Conservation (phyloP, 805 yeast genomes). For the Sugiyamaella boreocaroliniensis region DNA sequence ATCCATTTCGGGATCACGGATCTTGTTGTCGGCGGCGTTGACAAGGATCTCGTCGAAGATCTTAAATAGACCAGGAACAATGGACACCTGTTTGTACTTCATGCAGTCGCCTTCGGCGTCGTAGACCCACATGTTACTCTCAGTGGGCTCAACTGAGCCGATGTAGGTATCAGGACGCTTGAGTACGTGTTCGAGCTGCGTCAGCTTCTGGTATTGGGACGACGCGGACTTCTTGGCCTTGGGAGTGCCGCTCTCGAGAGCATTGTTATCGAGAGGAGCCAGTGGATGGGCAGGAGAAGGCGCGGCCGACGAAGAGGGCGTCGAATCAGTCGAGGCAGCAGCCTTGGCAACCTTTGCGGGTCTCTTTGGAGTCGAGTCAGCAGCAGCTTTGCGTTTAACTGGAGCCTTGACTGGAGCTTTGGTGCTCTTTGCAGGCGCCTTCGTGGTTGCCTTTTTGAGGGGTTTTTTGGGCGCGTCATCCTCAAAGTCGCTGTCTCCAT, state of each 20-base stretch:
- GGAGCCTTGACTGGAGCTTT: too few species aligned
- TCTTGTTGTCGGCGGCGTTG: constrained; percentile 97
- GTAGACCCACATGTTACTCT: constrained; percentile 77
- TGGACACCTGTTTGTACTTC: constrained; percentile 50
- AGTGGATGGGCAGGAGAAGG: background rate
- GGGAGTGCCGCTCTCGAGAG: background rate
- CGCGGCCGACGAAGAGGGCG: background rate
- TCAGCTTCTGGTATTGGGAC: constrained; percentile 84
- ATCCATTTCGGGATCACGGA: constrained; percentile 87
- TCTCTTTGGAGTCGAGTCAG: constrained; percentile 1
- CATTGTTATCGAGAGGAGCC: background rate
- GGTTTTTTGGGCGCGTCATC: constrained; percentile 2
- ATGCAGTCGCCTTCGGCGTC: constrained; percentile 58
- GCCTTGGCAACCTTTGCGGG: background rate
- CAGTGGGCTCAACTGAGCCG: constrained; percentile 84
- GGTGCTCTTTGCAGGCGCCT: constrained; percentile 7
- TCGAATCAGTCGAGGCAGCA: background rate
- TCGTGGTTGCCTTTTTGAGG: background rate
- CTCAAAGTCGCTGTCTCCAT: constrained; percentile 17
- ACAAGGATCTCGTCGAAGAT: constrained; percentile 96
- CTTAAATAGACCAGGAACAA: constrained; percentile 94
- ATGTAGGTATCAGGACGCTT: constrained; percentile 97
- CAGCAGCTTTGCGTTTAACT: constrained; percentile 2
- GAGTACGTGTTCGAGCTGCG: constrained; percentile 92
- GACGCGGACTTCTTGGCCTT: constrained; percentile 34